Evolutionary conservation across 495 filamentous ascomycete species (phyloP).

Genomic region (Lasiosphaeria ovina): DNA sequence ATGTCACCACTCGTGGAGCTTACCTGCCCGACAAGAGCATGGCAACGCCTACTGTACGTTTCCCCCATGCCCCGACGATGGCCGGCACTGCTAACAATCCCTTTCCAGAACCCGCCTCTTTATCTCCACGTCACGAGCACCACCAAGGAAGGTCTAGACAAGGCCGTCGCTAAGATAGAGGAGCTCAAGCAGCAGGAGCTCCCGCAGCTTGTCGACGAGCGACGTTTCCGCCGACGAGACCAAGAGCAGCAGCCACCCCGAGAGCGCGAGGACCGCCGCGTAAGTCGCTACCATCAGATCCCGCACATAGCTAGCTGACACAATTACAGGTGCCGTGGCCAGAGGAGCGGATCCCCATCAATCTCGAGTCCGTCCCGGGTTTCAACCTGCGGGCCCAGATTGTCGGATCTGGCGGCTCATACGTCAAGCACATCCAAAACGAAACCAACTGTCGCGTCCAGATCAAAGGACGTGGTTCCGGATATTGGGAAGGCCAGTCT

Average conservation of each 20-base stretch:
- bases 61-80: background rate
- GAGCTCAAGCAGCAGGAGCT: conserved; percentile 96
- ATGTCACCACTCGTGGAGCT: conserved; percentile 96
- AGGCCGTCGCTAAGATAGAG: conserved; percentile 79
- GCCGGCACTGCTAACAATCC: conserved; percentile 2
- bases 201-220: conserved; percentile 91
- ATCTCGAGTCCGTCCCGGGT: conserved; percentile 86
- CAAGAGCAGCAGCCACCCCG: conserved; percentile 74
- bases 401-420: conserved; percentile 86
- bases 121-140: conserved; percentile 96
- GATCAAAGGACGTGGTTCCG: conserved; percentile 96
- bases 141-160: conserved; percentile 84
- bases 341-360: conserved; percentile 87
- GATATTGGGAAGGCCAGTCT: conserved; percentile 83
- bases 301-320: conserved; percentile 26
- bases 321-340: conserved; percentile 88
- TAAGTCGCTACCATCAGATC: conserved; percentile 44
- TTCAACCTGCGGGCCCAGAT: conserved; percentile 96
- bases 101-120: conserved; percentile 81
- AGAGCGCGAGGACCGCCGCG: conserved; percentile 93
- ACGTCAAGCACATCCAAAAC: conserved; percentile 96
- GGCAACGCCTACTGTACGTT: conserved; percentile 78
- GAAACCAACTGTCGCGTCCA: conserved; percentile 93
- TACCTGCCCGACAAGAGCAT: conserved; percentile 98
- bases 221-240: conserved; percentile 85